phyloP scores from a whole-genome alignment of 306 rosid genomes.

The Fragaria nilgerrensis region DNA sequence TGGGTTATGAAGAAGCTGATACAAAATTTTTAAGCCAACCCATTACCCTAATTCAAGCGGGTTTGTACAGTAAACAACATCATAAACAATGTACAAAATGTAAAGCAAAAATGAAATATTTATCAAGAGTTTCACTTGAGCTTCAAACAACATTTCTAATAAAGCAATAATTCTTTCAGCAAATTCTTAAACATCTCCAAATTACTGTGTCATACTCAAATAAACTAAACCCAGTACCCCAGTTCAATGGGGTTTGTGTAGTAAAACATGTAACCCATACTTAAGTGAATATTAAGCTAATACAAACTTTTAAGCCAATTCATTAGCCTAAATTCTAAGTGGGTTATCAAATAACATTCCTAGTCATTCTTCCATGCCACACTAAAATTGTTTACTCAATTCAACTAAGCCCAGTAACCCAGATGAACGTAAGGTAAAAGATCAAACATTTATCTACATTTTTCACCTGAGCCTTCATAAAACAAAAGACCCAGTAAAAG shows the following conservation, averaged over 20 bases:
- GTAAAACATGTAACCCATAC: too few species aligned
- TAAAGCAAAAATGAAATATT: too few species aligned
- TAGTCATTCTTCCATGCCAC: background rate
- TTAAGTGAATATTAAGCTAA: background rate
- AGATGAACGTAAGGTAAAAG: background rate
- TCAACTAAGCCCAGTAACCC: background rate
- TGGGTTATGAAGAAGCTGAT: background rate
- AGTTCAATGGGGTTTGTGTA: too few species aligned
- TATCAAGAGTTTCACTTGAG: too few species aligned
- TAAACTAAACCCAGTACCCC: too few species aligned
- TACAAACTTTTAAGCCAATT: background rate
- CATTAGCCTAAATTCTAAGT: background rate
- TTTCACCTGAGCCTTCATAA: conserved; percentile 5
- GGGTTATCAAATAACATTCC: background rate
- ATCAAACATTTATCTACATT: conserved; percentile 5
- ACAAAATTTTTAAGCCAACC: background rate
- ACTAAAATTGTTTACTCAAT: background rate
- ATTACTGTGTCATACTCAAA: too few species aligned
- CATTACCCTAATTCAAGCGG: background rate
- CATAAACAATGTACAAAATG: too few species aligned
- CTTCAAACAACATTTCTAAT: too few species aligned
- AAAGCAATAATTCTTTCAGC: too few species aligned
- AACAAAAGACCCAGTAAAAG: background rate
- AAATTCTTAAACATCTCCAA: too few species aligned
- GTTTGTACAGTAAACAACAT: background rate